Conservation (phyloP, 129 eudicot species). For the Tanacetum coccineum region DNA sequence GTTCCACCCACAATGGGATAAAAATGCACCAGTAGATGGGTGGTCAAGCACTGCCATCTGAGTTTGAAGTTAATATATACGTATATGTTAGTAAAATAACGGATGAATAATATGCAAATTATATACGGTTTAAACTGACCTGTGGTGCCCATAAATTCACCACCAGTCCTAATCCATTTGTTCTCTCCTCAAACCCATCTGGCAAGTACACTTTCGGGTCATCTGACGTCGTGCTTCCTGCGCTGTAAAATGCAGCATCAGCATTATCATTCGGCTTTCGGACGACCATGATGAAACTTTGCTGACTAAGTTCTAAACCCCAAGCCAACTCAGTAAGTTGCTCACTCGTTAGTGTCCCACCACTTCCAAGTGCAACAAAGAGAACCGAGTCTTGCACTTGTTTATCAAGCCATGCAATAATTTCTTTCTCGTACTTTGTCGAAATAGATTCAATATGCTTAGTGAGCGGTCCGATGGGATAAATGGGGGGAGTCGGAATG, state of each 20-base stretch:
- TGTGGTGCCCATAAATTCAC: slow-evolving; percentile 60
- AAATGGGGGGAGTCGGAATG: slow-evolving; percentile 36
- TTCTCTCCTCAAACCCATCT: slow-evolving; percentile 40
- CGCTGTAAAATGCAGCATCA: slow-evolving; percentile 14
- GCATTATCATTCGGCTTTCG: slow-evolving; percentile 36
- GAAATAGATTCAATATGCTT: slow-evolving; percentile 21
- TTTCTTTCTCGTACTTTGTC: not conserved
- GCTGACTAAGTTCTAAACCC: slow-evolving; percentile 56
- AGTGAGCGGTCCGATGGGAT: slow-evolving; percentile 48
- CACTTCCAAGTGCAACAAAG: slow-evolving; percentile 49
- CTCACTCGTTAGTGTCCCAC: slow-evolving; percentile 38
- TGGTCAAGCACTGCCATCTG: slow-evolving; percentile 38
- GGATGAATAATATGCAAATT: too few relatives aligned
- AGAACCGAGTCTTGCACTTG: slow-evolving; percentile 47
- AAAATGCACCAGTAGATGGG: slow-evolving; percentile 36
- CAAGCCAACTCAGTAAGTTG: slow-evolving; percentile 52
- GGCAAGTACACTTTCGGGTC: slow-evolving; percentile 45
- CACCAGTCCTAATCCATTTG: slow-evolving; percentile 35
- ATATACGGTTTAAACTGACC: too few relatives aligned
- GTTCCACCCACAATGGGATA: slow-evolving; percentile 3
- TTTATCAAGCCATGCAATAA: slow-evolving; percentile 43
- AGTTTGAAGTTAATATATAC: too few relatives aligned
- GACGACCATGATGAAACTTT: slow-evolving; percentile 39
- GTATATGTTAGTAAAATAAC: too few relatives aligned
- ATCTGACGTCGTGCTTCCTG: slow-evolving; percentile 18